phyloP scores from a whole-genome alignment of 2,329 filamentous ascomycete species.

The Penicillium sp. region DNA sequence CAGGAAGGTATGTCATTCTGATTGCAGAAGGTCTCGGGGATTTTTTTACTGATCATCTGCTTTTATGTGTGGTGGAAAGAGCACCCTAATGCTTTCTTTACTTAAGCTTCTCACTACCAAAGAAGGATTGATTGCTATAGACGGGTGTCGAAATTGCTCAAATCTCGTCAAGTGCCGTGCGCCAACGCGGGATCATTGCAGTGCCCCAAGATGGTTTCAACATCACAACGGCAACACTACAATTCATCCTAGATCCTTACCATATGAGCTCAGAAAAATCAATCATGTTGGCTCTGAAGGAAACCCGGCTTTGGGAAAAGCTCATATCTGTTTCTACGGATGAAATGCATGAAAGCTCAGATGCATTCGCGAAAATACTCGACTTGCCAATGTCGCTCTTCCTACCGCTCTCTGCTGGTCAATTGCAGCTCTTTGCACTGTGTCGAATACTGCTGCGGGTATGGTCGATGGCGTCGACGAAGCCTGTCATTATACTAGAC shows the following conservation, averaged over 20 bases:
- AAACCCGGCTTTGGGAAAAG: not conserved
- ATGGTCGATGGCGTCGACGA: not conserved
- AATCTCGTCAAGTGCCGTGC: not conserved
- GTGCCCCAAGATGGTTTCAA: conserved; percentile 10
- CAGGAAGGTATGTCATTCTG: not conserved
- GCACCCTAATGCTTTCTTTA: not conserved
- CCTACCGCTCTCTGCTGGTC: conserved; percentile 4
- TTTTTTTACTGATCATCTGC: not conserved
- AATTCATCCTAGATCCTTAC: conserved; percentile 9
- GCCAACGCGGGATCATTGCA: conserved; percentile 6
- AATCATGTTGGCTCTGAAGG: not conserved
- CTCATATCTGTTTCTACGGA: not conserved
- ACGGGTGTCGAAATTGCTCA: conserved; percentile 1
- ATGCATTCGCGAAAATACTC: not conserved
- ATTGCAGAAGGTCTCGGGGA: not conserved
- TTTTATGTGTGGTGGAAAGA: not conserved
- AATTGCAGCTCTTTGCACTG: conserved; percentile 5
- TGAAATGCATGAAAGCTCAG: not conserved
- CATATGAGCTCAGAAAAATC: not conserved
- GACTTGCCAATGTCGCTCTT: conserved; percentile 4
- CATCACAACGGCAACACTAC: conserved; percentile 1
- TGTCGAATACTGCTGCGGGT: not conserved
- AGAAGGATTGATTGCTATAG: not conserved
- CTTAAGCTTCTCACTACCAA: not conserved
- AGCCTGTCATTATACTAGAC: conserved; percentile 6